Evolutionary conservation across 441 rosid genomes (phyloP).

Genomic region (Populus hybrid): DNA sequence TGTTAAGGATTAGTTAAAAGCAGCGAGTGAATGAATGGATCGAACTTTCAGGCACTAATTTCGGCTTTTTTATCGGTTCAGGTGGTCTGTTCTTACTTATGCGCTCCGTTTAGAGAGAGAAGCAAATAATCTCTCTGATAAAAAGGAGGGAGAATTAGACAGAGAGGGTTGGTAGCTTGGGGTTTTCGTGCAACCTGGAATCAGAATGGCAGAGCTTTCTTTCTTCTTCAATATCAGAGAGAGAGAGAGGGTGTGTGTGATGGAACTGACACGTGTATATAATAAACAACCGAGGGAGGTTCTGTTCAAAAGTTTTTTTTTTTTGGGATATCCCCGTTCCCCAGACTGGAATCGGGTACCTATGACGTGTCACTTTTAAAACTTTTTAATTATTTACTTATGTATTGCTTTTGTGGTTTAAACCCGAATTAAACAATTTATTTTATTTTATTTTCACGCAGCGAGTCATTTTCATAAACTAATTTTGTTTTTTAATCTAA

Average conservation of each 20-base stretch:
- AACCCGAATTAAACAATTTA: background rate
- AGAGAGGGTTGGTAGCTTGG: background rate
- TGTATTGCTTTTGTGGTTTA: background rate
- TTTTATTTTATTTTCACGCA: background rate
- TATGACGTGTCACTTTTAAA: background rate
- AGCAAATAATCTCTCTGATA: background rate
- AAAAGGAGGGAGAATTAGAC: background rate
- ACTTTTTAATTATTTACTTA: no score
- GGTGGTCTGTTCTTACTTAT: background rate
- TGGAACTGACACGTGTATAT: slow-evolving; percentile 24
- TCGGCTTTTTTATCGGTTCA: slow-evolving; percentile 17
- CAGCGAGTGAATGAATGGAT: slow-evolving; percentile 18
- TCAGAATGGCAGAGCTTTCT: slow-evolving; percentile 9
- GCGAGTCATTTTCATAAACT: background rate
- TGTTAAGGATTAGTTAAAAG: background rate
- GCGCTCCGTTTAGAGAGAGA: background rate
- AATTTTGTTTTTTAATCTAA: no score
- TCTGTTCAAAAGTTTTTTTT: slow-evolving; percentile 12
- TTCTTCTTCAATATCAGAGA: background rate
- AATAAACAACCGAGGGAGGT: background rate
- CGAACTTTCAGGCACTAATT: slow-evolving; percentile 31
- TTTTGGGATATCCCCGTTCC: background rate
- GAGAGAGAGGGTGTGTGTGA: background rate
- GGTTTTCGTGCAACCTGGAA: slow-evolving; percentile 16
- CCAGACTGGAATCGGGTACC: slow-evolving; percentile 22